Evolutionary conservation across 441 rosid species (phyloP).

Genomic region (Populus hybrid): DNA sequence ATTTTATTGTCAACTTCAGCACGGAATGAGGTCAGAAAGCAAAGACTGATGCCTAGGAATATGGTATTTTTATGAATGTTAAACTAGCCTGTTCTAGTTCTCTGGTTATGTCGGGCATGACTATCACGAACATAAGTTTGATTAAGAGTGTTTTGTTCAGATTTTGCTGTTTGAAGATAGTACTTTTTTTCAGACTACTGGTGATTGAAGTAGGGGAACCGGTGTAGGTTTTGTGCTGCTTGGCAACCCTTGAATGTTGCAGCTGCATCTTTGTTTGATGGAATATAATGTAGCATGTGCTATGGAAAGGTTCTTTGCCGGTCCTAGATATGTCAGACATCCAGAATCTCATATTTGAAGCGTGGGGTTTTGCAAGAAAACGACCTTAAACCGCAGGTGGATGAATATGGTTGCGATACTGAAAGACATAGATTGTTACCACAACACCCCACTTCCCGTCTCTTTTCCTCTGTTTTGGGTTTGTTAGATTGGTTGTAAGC

Average conservation of each 20-base stretch:
- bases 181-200: background rate
- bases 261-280: background rate
- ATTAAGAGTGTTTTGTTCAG: background rate
- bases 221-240: background rate
- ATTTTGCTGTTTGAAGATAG: background rate
- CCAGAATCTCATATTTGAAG: background rate
- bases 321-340: background rate
- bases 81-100: background rate
- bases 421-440: background rate
- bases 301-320: background rate
- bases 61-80: conserved; percentile 4
- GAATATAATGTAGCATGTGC: background rate
- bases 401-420: background rate
- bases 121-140: background rate
- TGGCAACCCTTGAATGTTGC: background rate
- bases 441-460: background rate
- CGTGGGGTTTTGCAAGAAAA: background rate
- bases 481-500: background rate
- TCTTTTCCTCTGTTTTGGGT: background rate
- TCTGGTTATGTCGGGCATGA: background rate
- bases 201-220: background rate
- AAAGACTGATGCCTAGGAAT: background rate
- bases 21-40: background rate
- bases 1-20: conserved; percentile 17
- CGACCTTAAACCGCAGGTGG: background rate